Base-by-base conservation (phyloP, 306 rosid genomes). In the Spatholobus suberectus region DNA sequence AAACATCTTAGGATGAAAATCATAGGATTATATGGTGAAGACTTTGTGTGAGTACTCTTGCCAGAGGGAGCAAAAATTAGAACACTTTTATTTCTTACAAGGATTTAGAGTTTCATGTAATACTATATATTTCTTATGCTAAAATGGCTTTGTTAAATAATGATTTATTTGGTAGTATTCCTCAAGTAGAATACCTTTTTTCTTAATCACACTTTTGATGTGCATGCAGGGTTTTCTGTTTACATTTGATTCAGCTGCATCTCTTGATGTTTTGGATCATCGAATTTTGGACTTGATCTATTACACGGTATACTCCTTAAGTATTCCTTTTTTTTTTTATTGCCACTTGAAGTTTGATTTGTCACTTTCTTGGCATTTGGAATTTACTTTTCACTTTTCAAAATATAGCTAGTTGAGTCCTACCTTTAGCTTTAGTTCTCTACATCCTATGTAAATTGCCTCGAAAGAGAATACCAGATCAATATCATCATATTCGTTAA, bases 391-490 rank as follows among this genome's bases (percentile, higher is more conserved):
- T 81, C 8, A 7, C 82, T 79, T 68, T 51, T 49, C 77, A 49
- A 81, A 72, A 75, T 13, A 82, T 90, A 96, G 98, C 80, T 94
- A 85, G 99, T 96, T 61, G 99, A 96, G 74, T 96, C 76, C 87
- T 96, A 55, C 99, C 99, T 84, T 96, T 98, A 26, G 98, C 97
- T 27, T 87, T 96, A 34, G 98, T 96, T 46, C 97, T 96, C 61
- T 96, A 82, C 88, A 94, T 96, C 85, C 83, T 96, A 80, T 94
- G 99, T 73, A 91, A 90, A 86, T 86, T 96, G 88, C 99, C 99
- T 8, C 98, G 96, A 9, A 96, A 87, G 93, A 91, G 99, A 83
- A 85, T 94, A 87, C 94, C 99, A 43, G 97, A 93, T 9, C 98
- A 91, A 73, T 89, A 96, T 83, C 98, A 96, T 73, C 86, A 97